Percentiles rank a stretch among this genome's conserved stretches.
These are phyloP conservation scores for Talaromyces funiculosus DNA, from an alignment of 2,329 filamentous ascomycete genomes.

Conservation along the genomic window DNA sequence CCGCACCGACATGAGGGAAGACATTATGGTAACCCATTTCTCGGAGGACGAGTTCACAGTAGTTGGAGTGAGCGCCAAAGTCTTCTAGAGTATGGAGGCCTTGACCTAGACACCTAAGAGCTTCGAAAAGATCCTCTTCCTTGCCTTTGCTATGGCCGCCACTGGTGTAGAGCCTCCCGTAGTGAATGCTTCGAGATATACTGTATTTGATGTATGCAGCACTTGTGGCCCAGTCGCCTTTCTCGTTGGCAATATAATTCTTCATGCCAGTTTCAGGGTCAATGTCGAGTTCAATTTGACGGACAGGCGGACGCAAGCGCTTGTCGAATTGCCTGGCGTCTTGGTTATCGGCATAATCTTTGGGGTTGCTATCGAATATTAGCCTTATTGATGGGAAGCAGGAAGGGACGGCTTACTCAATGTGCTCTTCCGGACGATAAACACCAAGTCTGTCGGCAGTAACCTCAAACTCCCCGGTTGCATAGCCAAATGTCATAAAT, in stretches of 20 bases:
- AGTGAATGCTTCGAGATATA: constrained; percentile 68
- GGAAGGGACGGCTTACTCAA: constrained; percentile 32
- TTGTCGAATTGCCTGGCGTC: constrained; percentile 74
- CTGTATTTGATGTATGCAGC: constrained; percentile 76
- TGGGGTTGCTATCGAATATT: constrained; percentile 54
- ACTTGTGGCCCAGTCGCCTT: constrained; percentile 82
- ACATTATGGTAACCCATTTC: constrained; percentile 65
- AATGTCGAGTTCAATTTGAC: constrained; percentile 64
- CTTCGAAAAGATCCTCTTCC: constrained; percentile 74
- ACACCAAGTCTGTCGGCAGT: constrained; percentile 73
- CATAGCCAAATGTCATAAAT: constrained; percentile 76
- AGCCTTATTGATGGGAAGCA: background rate
- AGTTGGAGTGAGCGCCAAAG: constrained; percentile 74
- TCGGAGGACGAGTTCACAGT: constrained; percentile 69
- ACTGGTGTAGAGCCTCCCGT: constrained; percentile 66
- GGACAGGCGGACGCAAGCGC: constrained; percentile 74
- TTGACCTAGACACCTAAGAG: constrained; percentile 69
- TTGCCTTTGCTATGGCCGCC: constrained; percentile 58
- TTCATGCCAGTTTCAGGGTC: constrained; percentile 88
- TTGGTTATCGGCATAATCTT: constrained; percentile 76
- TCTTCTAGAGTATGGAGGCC: constrained; percentile 76
- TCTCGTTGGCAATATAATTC: constrained; percentile 95
- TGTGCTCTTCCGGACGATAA: constrained; percentile 66
- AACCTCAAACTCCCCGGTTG: constrained; percentile 80
- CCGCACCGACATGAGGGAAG: constrained; percentile 67